These are phyloP conservation scores for Brassica balearica DNA, from an alignment of 441 rosid genomes.

Conservation along the genomic window DNA sequence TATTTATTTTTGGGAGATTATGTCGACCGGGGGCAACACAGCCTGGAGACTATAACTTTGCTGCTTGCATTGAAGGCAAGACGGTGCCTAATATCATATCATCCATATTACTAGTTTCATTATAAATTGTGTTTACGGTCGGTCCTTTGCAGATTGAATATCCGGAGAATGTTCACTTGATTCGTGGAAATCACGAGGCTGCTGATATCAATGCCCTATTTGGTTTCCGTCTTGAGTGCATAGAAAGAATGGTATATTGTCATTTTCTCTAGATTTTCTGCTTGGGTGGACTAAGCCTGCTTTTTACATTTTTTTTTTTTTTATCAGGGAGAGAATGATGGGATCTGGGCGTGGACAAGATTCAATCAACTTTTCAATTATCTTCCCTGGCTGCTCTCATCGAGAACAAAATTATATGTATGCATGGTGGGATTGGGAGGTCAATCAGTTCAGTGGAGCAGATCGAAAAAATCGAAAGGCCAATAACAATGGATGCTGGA, in stretches of 20 bases:
- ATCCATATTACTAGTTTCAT: neutral
- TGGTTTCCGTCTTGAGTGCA: conserved; percentile 88
- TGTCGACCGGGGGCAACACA: conserved; percentile 92
- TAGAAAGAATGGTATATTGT: conserved; percentile 77
- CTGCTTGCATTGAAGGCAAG: conserved; percentile 93
- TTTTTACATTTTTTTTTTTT: neutral
- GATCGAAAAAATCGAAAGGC: conserved; percentile 79
- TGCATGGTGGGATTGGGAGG: conserved; percentile 96
- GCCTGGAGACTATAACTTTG: conserved; percentile 88
- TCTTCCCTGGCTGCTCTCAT: conserved; percentile 95
- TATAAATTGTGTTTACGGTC: no score
- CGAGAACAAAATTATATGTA: conserved; percentile 83
- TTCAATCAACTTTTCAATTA: conserved; percentile 89
- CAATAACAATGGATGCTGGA: conserved; percentile 43
- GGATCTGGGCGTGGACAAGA: conserved; percentile 99
- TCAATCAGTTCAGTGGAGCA: conserved; percentile 74
- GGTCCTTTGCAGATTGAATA: conserved; percentile 58
- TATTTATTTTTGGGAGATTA: conserved; percentile 96
- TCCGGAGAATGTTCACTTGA: conserved; percentile 84
- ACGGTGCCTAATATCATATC: neutral
- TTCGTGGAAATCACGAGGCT: conserved; percentile 97
- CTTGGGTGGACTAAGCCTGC: neutral
- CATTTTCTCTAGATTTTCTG: conserved; percentile 2
- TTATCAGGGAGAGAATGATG: conserved; percentile 92
- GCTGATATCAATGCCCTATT: conserved; percentile 65